These are phyloP conservation scores for Jamesozyma lodderae DNA, from an alignment of 805 yeast genomes.

Conservation along the genomic window DNA sequence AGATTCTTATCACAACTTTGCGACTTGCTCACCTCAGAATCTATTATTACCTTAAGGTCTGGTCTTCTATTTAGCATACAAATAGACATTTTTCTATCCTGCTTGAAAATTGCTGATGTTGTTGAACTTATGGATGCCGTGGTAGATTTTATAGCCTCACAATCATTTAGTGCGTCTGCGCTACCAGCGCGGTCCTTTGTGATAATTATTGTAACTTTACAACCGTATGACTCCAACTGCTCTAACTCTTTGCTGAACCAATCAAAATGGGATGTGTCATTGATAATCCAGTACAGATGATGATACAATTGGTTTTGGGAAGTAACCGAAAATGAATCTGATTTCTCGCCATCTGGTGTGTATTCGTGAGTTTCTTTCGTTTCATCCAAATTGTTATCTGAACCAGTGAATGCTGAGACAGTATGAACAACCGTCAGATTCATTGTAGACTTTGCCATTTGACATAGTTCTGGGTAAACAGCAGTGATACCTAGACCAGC, in stretches of 20 bases:
- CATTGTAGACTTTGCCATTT: neutral
- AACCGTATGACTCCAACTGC: slow-evolving; percentile 21
- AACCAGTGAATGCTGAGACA: too few relatives aligned
- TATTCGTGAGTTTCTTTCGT: too few relatives aligned
- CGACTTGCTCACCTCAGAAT: slow-evolving; percentile 26
- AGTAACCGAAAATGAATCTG: too few relatives aligned
- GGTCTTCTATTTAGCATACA: slow-evolving; percentile 39
- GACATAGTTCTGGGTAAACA: slow-evolving; percentile 33
- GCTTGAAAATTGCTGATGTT: neutral
- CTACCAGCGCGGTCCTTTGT: too few relatives aligned
- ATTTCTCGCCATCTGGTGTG: too few relatives aligned
- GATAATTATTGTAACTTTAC: slow-evolving; percentile 19
- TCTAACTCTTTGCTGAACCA: slow-evolving; percentile 41
- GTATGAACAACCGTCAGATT: too few relatives aligned
- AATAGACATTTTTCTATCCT: neutral
- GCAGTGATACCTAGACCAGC: slow-evolving; percentile 51
- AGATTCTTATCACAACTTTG: slow-evolving; percentile 35
- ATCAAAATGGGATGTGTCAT: slow-evolving; percentile 41
- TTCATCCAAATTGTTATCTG: too few relatives aligned
- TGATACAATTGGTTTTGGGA: slow-evolving; percentile 19
- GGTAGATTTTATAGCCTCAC: too few relatives aligned
- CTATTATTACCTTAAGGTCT: slow-evolving; percentile 32
- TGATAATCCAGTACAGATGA: slow-evolving; percentile 55
- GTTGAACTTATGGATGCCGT: neutral
- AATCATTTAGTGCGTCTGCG: too few relatives aligned